These are phyloP conservation scores for Phytophthora citrophthora DNA, from an alignment of 352 stramenopile genomes.

Conservation along the genomic window DNA sequence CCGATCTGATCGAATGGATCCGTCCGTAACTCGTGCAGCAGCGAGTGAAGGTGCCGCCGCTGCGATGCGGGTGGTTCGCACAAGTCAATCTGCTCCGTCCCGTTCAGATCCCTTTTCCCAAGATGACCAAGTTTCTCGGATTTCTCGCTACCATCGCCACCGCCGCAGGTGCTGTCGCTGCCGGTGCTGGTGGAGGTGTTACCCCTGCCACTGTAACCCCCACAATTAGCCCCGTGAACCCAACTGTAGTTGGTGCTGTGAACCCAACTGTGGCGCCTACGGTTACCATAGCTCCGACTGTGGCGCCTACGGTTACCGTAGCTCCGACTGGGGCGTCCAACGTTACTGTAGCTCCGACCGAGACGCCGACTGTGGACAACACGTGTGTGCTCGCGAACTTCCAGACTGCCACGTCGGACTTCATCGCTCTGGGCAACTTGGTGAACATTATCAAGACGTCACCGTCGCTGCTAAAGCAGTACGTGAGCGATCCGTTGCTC, in stretches of 20 bases:
- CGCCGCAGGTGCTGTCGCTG: constrained; percentile 19
- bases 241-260: neutral
- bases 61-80: constrained; percentile 6
- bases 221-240: neutral
- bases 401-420: constrained; percentile 48
- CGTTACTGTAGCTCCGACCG: neutral
- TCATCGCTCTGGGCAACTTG: constrained; percentile 54
- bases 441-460: constrained; percentile 52
- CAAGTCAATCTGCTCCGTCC: constrained; percentile 33
- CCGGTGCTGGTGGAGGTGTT: constrained; percentile 14
- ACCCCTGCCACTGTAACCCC: neutral
- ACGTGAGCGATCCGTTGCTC: constrained; percentile 48
- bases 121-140: constrained; percentile 34
- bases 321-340: no score
- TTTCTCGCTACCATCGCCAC: constrained; percentile 22
- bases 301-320: neutral
- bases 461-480: constrained; percentile 33
- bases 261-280: neutral
- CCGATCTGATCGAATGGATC: constrained; percentile 11
- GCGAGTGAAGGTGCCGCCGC: constrained; percentile 11
- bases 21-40: constrained; percentile 18
- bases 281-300: neutral
- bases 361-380: constrained; percentile 9
- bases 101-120: constrained; percentile 28
- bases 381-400: constrained; percentile 55